Percentiles rank a stretch among this genome's conserved stretches.
Conservation (phyloP, 495 filamentous ascomycete species). For the Aspergillus wentii region DNA sequence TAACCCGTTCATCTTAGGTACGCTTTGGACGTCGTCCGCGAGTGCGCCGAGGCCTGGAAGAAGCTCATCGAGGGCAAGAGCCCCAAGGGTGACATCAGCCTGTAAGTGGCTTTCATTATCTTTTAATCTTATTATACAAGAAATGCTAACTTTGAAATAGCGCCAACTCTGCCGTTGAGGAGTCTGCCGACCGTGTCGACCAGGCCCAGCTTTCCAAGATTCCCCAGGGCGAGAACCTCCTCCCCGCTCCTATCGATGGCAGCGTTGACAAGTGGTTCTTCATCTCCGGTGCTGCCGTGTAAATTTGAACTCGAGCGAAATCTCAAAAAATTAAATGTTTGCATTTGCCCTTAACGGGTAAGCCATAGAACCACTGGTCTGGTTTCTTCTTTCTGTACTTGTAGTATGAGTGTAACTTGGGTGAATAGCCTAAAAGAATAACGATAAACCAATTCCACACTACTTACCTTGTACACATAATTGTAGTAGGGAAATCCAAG, state of each 20-base stretch:
- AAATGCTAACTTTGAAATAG: constrained; percentile 46
- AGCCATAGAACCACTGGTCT: neutral
- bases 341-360: too few relatives aligned
- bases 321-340: neutral
- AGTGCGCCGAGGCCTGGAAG: constrained; percentile 97
- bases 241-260: constrained; percentile 85
- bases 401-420: too few relatives aligned
- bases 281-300: constrained; percentile 95
- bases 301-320: constrained; percentile 27
- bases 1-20: constrained; percentile 53
- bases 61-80: constrained; percentile 88
- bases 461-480: neutral
- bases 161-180: constrained; percentile 69
- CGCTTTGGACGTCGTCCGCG: constrained; percentile 87
- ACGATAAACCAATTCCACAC: neutral
- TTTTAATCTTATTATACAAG: neutral
- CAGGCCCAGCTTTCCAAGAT: constrained; percentile 63
- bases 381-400: too few relatives aligned
- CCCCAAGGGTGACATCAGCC: constrained; percentile 65
- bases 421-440: too few relatives aligned
- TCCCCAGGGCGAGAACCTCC: constrained; percentile 65
- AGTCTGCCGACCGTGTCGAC: constrained; percentile 64
- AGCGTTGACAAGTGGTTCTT: constrained; percentile 99
- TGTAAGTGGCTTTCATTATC: constrained; percentile 53
- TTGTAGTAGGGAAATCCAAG: too few relatives aligned